Conservation (phyloP, 768 basidiomycete genomes). For the Daedaleopsis sinensis region DNA sequence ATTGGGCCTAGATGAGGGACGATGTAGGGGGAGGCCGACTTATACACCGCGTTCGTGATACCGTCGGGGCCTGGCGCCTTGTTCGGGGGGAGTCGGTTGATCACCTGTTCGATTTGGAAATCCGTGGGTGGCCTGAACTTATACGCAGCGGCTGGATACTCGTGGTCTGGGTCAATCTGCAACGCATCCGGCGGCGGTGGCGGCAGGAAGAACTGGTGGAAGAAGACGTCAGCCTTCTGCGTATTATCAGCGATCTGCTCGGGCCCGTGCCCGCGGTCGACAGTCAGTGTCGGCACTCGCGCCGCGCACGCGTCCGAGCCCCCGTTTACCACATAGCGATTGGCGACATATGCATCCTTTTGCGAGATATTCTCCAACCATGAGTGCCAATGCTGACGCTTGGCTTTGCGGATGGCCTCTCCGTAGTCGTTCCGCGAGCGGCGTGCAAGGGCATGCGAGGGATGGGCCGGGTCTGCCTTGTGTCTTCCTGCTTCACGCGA, state of each 20-base stretch:
- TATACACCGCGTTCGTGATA: constrained; percentile 38
- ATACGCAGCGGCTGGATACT: background rate
- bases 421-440: constrained; percentile 17
- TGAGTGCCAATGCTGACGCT: constrained; percentile 27
- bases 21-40: constrained; percentile 26
- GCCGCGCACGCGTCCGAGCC: constrained; percentile 18
- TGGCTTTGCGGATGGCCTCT: constrained; percentile 19
- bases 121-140: constrained; percentile 25
- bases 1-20: constrained; percentile 31
- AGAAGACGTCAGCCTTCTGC: constrained; percentile 22
- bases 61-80: constrained; percentile 37
- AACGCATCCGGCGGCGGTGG: background rate
- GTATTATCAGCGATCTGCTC: constrained; percentile 4
- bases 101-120: constrained; percentile 29
- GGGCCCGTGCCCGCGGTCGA: background rate
- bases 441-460: constrained; percentile 15
- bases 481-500: constrained; percentile 5
- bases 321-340: constrained; percentile 4
- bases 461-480: constrained; percentile 14
- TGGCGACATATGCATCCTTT: background rate
- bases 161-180: constrained; percentile 31
- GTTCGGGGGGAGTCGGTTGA: constrained; percentile 34
- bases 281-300: constrained; percentile 23
- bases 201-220: constrained; percentile 33
- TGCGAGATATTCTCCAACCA: constrained; percentile 24